Conservation (phyloP, 1,284 basidiomycete genomes). For the Neonothopanus nambi region DNA sequence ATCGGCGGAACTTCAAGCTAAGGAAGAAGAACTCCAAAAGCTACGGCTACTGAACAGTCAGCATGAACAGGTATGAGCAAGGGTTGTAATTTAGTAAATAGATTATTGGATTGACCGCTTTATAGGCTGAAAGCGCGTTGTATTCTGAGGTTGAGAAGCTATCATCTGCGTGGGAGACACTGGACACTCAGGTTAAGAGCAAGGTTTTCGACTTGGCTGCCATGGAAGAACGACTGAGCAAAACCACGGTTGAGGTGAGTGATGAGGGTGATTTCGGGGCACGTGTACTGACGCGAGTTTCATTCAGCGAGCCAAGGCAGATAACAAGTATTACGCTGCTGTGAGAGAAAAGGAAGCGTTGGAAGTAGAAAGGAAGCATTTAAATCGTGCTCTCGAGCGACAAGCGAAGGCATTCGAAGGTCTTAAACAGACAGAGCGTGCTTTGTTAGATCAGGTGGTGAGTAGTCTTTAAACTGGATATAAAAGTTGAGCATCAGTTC, state of each 20-base stretch:
- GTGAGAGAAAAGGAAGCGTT: constrained; percentile 89
- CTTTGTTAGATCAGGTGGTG: constrained; percentile 59
- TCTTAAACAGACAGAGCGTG: constrained; percentile 66
- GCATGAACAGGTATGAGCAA: constrained; percentile 45
- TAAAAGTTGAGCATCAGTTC: neutral
- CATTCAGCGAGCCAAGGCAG: constrained; percentile 82
- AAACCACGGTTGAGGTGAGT: constrained; percentile 64
- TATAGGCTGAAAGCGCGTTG: constrained; percentile 71
- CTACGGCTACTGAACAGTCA: constrained; percentile 59
- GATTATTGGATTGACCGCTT: too few species aligned
- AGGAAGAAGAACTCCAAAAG: constrained; percentile 62
- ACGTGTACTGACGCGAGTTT: constrained; percentile 6
- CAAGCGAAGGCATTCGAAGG: constrained; percentile 78
- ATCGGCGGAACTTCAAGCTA: constrained; percentile 53
- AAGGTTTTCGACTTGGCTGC: constrained; percentile 82
- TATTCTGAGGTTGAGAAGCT: constrained; percentile 88
- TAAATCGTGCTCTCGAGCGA: constrained; percentile 64
- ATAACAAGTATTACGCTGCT: constrained; percentile 92
- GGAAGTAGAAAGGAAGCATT: constrained; percentile 75
- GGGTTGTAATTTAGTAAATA: neutral
- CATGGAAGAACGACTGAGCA: constrained; percentile 76
- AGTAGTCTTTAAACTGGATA: constrained; percentile 17
- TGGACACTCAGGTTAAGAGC: constrained; percentile 80
- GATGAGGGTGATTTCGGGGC: constrained; percentile 1
- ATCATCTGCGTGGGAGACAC: constrained; percentile 84